Evolutionary conservation across 2,329 filamentous ascomycete species (phyloP), one percentile per base, ranked within the genome.

Genomic region (Colletotrichum chlorophyti): DNA sequence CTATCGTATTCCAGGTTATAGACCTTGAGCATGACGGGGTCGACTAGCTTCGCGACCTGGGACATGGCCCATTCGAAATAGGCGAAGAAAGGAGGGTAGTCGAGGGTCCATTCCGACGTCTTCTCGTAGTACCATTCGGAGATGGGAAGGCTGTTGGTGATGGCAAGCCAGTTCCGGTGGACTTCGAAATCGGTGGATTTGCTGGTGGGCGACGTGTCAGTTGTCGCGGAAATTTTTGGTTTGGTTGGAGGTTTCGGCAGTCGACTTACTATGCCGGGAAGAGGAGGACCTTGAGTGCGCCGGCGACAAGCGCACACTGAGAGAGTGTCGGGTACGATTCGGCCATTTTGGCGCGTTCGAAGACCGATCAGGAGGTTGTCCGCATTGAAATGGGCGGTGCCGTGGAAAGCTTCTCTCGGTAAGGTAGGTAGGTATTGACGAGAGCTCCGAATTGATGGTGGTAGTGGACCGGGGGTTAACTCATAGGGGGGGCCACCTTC

Each of bases 141-240:
- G 47, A 93, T 76, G 3, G 94, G 91, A 17, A 98, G 83, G 61
- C 91, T 96, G 76, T 97, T 83, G 5, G 95, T 98, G 66, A 98
- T 92, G 63, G 95, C 95, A 35, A 99, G 87, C 95, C 95, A 99
- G 79, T 99, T 99, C 65, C 95, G 89, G 76, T 99, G 95, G 53
- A 99, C 95, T 75, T 99, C 95, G 69, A 99, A 99, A 74, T 99
- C 95, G 66, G 95, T 99, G 6, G 95, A 99, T 82, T 96, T 97
- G 81, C 93, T 97, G n/a, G n/a, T n/a, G 74, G 58, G 34, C 38
- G 38, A 27, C 32, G 32, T 55, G 64, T 65, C 19, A 65, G 63
- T 45, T 58, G 37, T 15, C n/a, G 38, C n/a, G n/a, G n/a, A n/a
- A n/a, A n/a, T n/a, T n/a, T n/a, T n/a, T 23, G 21, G 37, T n/a